Conservation (phyloP, 192 early-diverging fungal species). For the Coemansia sp. region DNA sequence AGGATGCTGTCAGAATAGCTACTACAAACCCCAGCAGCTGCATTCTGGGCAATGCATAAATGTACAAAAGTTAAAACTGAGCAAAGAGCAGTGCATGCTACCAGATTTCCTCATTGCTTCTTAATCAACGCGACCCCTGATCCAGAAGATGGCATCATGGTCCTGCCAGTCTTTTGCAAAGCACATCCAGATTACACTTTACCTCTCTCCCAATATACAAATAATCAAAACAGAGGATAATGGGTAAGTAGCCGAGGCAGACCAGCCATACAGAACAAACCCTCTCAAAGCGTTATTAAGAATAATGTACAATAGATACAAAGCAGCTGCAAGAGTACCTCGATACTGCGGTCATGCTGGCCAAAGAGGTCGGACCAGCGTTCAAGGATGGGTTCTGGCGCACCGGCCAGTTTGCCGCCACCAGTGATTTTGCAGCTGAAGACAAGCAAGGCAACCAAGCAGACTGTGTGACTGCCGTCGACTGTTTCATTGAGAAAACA, state of each 20-base stretch:
- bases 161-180: too few relatives aligned
- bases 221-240: too few relatives aligned
- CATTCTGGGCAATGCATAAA: constrained; percentile 4
- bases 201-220: too few relatives aligned
- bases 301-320: constrained; percentile 9
- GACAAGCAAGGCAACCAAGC: constrained; percentile 39
- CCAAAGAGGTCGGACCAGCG: constrained; percentile 42
- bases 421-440: constrained; percentile 29
- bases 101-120: too few relatives aligned
- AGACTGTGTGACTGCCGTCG: constrained; percentile 76
- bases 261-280: too few relatives aligned
- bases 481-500: constrained; percentile 74
- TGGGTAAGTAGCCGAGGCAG: too few relatives aligned
- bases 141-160: too few relatives aligned
- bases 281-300: background rate
- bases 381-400: constrained; percentile 54
- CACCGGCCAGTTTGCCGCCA: constrained; percentile 33
- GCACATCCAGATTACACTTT: too few relatives aligned
- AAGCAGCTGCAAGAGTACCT: constrained; percentile 38
- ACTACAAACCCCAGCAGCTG: constrained; percentile 3
- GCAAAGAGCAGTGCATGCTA: background rate
- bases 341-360: constrained; percentile 20
- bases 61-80: constrained; percentile 2
- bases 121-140: too few relatives aligned
- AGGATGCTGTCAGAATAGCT: background rate